Evolutionary conservation across 2,329 filamentous ascomycete genomes (phyloP).

Genomic region (Chalaropsis thielavioides): DNA sequence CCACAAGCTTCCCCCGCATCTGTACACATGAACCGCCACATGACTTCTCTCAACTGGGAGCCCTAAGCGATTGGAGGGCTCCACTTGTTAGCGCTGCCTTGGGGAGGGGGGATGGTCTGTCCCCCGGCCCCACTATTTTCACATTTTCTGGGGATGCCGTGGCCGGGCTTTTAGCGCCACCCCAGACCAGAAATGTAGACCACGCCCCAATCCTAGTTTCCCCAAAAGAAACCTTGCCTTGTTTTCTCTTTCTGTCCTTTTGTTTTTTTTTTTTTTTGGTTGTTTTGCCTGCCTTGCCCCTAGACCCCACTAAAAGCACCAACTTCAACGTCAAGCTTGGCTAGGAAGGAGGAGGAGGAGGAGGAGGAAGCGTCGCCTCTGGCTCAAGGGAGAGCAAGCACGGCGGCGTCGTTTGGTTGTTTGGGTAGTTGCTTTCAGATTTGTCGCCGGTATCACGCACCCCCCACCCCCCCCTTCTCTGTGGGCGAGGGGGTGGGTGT

Average conservation of each 20-base stretch:
- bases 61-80: not conserved
- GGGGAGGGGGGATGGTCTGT: not conserved
- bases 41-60: not conserved
- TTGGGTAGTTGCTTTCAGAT: not conserved
- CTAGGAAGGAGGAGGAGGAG: not conserved
- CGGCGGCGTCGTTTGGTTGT: not conserved
- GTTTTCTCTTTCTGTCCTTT: not conserved
- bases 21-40: constrained; percentile 1
- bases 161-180: not conserved
- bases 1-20: not conserved
- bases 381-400: not conserved
- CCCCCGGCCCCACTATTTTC: not conserved
- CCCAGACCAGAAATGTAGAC: not conserved
- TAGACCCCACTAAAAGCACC: not conserved
- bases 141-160: not conserved
- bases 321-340: not conserved
- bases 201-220: not conserved
- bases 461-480: not conserved
- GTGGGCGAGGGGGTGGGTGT: not conserved
- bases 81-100: not conserved
- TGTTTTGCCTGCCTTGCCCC: not conserved
- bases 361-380: too few species aligned
- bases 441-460: not conserved
- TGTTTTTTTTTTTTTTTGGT: too few species aligned
- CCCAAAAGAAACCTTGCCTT: not conserved